phyloP scores from a whole-genome alignment of 495 filamentous ascomycete genomes.

The Podospora comata region DNA sequence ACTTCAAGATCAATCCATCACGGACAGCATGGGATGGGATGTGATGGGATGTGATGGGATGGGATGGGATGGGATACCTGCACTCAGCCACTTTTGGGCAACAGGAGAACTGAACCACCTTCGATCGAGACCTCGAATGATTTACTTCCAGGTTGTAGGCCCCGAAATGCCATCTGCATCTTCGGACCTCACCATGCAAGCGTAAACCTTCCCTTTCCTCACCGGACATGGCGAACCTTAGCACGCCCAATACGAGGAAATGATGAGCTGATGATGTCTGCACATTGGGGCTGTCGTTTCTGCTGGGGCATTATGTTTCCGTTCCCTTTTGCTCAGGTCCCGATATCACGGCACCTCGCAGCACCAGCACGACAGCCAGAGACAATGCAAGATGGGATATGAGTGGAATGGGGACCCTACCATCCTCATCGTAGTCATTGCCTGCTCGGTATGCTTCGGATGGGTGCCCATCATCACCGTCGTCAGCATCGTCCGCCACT shows the following conservation, averaged over 20 bases:
- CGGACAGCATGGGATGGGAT: background rate
- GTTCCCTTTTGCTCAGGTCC: background rate
- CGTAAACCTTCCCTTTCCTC: background rate
- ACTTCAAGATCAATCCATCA: background rate
- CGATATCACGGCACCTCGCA: background rate
- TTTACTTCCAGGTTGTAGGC: background rate
- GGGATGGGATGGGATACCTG: too few relatives aligned
- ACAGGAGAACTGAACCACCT: too few relatives aligned
- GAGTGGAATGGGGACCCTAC: conserved; percentile 16
- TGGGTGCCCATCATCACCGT: conserved; percentile 21
- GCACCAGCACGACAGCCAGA: background rate
- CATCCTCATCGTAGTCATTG: conserved; percentile 19
- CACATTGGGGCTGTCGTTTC: background rate
- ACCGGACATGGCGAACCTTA: background rate
- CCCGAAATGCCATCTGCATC: background rate
- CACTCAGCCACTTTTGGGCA: too few relatives aligned
- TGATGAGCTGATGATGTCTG: background rate
- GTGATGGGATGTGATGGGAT: background rate
- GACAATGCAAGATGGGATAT: conserved; percentile 18
- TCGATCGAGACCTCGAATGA: too few relatives aligned
- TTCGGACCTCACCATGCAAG: background rate
- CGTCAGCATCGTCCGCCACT: conserved; percentile 18
- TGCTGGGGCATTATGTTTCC: background rate
- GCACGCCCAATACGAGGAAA: background rate
- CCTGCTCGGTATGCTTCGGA: conserved; percentile 18